Evolutionary conservation across 2,329 filamentous ascomycete genomes (phyloP).

Genomic region (Cadophora gregata): DNA sequence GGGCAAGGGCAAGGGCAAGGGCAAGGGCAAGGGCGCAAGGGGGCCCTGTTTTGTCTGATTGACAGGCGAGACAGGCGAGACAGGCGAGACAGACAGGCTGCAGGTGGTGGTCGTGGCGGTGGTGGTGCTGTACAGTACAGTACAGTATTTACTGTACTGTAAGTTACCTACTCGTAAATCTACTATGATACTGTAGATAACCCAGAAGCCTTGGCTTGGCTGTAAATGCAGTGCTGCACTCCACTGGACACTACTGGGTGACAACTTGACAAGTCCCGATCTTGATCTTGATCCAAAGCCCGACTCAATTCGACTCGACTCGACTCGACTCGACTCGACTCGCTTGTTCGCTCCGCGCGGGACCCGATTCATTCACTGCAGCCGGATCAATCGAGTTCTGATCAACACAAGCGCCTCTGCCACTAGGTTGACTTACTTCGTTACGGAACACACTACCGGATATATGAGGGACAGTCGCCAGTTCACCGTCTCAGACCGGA

Average conservation of each 20-base stretch:
- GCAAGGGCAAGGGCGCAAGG: neutral
- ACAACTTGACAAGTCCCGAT: neutral
- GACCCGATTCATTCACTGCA: neutral
- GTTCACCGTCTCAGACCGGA: slow-evolving; percentile 9
- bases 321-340: slow-evolving; percentile 9
- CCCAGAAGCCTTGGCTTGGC: neutral
- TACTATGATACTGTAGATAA: no score
- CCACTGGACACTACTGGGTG: neutral
- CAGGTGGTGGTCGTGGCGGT: neutral
- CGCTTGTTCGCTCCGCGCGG: neutral
- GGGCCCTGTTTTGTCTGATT: neutral
- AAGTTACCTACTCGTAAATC: neutral
- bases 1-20: neutral
- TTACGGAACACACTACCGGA: slow-evolving; percentile 1
- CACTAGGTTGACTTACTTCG: neutral
- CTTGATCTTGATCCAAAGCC: no score
- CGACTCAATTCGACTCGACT: neutral
- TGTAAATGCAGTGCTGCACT: no score
- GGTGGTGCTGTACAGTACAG: no score
- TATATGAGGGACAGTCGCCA: slow-evolving; percentile 9
- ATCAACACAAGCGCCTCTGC: neutral
- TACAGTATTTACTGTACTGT: neutral
- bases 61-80: no score
- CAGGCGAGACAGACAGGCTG: neutral
- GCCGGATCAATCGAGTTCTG: slow-evolving; percentile 3